phyloP scores from a whole-genome alignment of 176 grass and related monocot genomes.

The Juncus effusus region DNA sequence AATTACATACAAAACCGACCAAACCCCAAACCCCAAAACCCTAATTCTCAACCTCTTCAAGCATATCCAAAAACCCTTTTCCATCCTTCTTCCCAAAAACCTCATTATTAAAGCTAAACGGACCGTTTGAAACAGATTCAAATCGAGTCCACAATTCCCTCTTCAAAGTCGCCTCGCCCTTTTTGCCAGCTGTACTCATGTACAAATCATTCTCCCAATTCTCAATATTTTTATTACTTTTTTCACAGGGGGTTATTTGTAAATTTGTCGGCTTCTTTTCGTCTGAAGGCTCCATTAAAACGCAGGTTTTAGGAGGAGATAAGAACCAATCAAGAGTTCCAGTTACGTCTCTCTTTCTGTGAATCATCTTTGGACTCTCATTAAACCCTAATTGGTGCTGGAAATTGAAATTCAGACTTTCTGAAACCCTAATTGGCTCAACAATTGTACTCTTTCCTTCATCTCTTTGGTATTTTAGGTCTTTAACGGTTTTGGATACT shows the following conservation, averaged over 20 bases:
- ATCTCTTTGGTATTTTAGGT: slow-evolving; percentile 1
- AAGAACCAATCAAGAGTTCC: slow-evolving; percentile 82
- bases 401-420: neutral
- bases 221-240: slow-evolving; percentile 36
- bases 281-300: slow-evolving; percentile 45
- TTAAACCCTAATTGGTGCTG: neutral
- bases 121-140: slow-evolving; percentile 53
- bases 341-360: slow-evolving; percentile 37
- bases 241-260: slow-evolving; percentile 36
- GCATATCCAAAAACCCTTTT: slow-evolving; percentile 77
- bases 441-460: neutral
- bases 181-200: slow-evolving; percentile 56
- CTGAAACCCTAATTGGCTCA: neutral
- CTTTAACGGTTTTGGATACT: slow-evolving; percentile 31
- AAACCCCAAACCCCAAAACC: neutral
- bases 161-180: slow-evolving; percentile 87
- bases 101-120: slow-evolving; percentile 45
- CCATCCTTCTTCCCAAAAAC: slow-evolving; percentile 43
- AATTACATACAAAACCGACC: too few species aligned
- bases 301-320: slow-evolving; percentile 78
- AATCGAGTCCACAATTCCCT: slow-evolving; percentile 87
- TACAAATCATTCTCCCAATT: slow-evolving; percentile 38
- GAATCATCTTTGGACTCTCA: slow-evolving; percentile 1
- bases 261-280: slow-evolving; percentile 27
- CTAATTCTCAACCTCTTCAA: slow-evolving; percentile 61